Conservation (phyloP, 2,329 filamentous ascomycete species). For the Tolypocladium album region DNA sequence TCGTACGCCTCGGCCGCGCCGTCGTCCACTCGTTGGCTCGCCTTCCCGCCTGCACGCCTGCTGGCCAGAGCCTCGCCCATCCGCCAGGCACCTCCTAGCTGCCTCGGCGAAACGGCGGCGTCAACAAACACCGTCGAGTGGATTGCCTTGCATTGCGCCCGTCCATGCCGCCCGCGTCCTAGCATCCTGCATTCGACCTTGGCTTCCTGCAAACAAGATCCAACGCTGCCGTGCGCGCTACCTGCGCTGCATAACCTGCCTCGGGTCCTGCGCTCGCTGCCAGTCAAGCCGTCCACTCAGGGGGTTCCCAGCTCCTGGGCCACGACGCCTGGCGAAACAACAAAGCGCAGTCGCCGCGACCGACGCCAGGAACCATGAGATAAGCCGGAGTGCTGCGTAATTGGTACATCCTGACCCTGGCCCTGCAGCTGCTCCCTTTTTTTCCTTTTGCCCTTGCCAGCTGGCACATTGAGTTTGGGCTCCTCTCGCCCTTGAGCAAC, state of each 20-base stretch:
- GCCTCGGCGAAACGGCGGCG: slow-evolving; percentile 7
- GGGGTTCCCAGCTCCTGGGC: slow-evolving; percentile 11
- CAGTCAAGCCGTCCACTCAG: slow-evolving; percentile 10
- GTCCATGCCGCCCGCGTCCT: background rate
- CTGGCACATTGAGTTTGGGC: background rate
- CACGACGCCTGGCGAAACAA: slow-evolving; percentile 18
- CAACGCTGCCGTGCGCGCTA: slow-evolving; percentile 1
- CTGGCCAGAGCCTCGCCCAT: background rate
- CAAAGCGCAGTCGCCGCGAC: slow-evolving; percentile 19
- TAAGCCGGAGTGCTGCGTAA: slow-evolving; percentile 21
- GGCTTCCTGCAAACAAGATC: background rate
- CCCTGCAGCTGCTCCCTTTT: slow-evolving; percentile 4
- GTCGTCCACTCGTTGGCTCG: background rate
- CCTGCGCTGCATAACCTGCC: background rate
- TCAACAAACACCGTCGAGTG: slow-evolving; percentile 5
- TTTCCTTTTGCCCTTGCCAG: slow-evolving; percentile 1
- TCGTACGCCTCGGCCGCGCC: background rate
- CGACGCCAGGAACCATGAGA: slow-evolving; percentile 30
- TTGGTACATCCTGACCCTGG: slow-evolving; percentile 20
- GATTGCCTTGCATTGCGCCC: background rate
- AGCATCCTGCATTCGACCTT: background rate
- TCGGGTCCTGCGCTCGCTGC: background rate
- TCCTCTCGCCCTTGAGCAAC: background rate
- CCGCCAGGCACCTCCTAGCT: slow-evolving; percentile 2
- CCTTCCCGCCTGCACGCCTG: background rate